A percentile compares a stretch with the other conserved stretches of the same genome.
Evolutionary conservation across 2,329 filamentous ascomycete species (phyloP).

Genomic region (Cladophialophora chaetospira): DNA sequence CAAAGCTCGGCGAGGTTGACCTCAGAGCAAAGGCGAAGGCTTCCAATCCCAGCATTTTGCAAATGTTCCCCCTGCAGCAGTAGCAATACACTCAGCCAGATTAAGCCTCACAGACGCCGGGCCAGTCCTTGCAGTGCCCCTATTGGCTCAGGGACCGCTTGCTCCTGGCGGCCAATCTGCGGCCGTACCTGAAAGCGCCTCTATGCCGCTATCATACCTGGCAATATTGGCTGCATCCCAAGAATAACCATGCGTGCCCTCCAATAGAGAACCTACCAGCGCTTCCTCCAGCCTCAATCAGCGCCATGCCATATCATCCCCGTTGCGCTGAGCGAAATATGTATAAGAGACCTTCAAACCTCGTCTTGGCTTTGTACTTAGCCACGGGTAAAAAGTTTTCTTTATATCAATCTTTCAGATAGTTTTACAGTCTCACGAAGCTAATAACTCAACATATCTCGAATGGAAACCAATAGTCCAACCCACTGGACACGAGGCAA

Average conservation of each 20-base stretch:
- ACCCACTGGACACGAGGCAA: not conserved
- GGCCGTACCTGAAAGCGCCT: not conserved
- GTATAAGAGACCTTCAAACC: not conserved
- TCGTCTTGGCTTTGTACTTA: too few species aligned
- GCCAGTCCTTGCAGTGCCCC: not conserved
- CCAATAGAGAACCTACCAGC: not conserved
- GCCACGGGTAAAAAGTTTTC: too few species aligned
- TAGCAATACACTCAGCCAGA: not conserved
- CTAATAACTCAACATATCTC: too few species aligned
- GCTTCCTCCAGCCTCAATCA: not conserved
- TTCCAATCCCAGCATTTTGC: not conserved
- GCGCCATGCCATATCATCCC: not conserved
- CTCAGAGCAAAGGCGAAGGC: not conserved
- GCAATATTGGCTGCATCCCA: too few species aligned
- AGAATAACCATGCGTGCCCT: too few species aligned
- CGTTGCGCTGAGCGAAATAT: too few species aligned
- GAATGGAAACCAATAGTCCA: not conserved
- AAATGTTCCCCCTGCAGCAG: not conserved
- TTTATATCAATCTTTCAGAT: too few species aligned
- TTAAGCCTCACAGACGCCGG: not conserved
- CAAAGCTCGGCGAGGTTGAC: too few species aligned
- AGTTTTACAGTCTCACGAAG: too few species aligned
- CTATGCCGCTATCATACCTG: not conserved
- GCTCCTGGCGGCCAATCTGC: not conserved
- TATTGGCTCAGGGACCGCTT: not conserved